These are phyloP conservation scores for Solanum hybrid DNA, from an alignment of 305 asterid species.

Conservation along the genomic window DNA sequence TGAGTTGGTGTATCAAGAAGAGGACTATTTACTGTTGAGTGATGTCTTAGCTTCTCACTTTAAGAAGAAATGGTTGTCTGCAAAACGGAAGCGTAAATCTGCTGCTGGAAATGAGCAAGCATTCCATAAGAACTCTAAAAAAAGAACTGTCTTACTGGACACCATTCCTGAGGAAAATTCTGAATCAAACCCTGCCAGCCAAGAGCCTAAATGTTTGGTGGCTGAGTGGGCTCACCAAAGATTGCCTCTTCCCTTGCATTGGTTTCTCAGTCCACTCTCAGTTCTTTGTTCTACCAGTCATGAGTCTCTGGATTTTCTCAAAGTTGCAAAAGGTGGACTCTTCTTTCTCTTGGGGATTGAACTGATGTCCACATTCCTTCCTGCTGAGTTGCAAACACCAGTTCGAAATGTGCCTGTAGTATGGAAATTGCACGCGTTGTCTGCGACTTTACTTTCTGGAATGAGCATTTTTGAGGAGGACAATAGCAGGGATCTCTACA, in stretches of 20 bases:
- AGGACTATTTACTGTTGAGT: constrained; percentile 46
- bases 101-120: constrained; percentile 12
- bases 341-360: constrained; percentile 81
- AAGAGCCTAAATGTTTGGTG: constrained; percentile 36
- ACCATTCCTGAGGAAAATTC: constrained; percentile 64
- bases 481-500: constrained; percentile 64
- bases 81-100: constrained; percentile 42
- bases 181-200: constrained; percentile 10
- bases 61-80: constrained; percentile 62
- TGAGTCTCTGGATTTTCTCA: constrained; percentile 30
- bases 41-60: constrained; percentile 64
- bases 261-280: constrained; percentile 92
- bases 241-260: constrained; percentile 78
- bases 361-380: constrained; percentile 34
- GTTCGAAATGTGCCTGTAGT: constrained; percentile 45
- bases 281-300: constrained; percentile 21
- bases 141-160: constrained; percentile 34
- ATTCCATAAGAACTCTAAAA: constrained; percentile 24
- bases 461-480: constrained; percentile 67
- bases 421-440: constrained; percentile 88
- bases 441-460: constrained; percentile 55
- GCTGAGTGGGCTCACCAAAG: constrained; percentile 84
- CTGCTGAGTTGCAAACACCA: constrained; percentile 29
- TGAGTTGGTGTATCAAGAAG: constrained; percentile 57
- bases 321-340: constrained; percentile 66